Base-by-base conservation (phyloP, 2,329 filamentous ascomycete species). In the Bipolaris oryzae region DNA sequence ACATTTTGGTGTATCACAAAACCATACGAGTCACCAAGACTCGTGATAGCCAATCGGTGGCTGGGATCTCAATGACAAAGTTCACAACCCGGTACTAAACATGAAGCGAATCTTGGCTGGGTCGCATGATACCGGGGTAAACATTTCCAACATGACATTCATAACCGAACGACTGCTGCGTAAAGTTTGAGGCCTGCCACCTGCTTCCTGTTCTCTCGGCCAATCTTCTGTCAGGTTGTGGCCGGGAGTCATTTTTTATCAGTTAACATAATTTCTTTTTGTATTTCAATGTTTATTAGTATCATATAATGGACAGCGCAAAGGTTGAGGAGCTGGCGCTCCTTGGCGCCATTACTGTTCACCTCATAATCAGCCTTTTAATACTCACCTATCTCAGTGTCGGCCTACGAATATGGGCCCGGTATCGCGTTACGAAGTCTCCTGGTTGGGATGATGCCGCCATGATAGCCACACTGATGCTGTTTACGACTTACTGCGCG, bases 361-460 rank as follows among this genome's bases (percentile, higher is more conserved):
- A 51, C 16, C 41, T 71, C 7, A 57, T 67, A 38, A 64, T 74
- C n/a, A 61, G 55, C 13, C 68, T 75, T 35, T 57, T 74, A n/a
- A 31, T 66, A 42, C 49, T 69, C 15, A 61, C 64, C 50, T 75
- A 72, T 59, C 37, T 64, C 13, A 65, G 71, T 5, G 71, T 75
- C n/a, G 52, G 50, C 20, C 55, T 74, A 13, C 68, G 73, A 25
- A 50, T 75, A 55, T 75, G 70, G 70, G 73, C 74, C 16, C 62
- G 73, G 23, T 58, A 67, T 35, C 63, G 66, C 18, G 72, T 74
- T 33, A 74, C 73, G 16, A 74, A 68, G 50, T 67, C 66, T 44
- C 66, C 70, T 39, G 72, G 73, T 18, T 74, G 70, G 70, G 73
- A 75, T 52, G 73, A 75, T 61, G 65, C 60, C 3, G 64, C 65